phyloP scores from a whole-genome alignment of 192 early-diverging fungal genomes.

The Ambispora gerdemannii region DNA sequence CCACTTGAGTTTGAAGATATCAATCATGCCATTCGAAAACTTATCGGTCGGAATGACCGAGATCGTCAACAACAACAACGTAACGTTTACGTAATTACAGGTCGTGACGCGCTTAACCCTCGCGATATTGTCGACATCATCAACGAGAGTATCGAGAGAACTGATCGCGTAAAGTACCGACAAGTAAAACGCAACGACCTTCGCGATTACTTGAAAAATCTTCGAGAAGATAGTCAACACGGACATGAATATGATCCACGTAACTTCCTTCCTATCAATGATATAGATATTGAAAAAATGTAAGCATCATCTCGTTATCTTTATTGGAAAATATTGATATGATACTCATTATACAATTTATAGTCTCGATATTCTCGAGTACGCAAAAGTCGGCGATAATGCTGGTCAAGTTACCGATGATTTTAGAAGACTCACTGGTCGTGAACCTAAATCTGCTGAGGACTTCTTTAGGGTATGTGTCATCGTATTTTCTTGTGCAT shows the following conservation, averaged over 20 bases:
- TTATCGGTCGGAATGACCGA: neutral
- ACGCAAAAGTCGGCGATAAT: neutral
- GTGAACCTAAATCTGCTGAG: neutral
- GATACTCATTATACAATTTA: neutral
- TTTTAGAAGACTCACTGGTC: neutral
- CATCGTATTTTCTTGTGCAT: too few species aligned
- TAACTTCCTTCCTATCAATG: neutral
- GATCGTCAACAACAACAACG: neutral
- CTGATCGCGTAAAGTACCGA: neutral
- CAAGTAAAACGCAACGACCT: neutral
- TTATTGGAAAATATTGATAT: neutral
- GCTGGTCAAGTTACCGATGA: neutral
- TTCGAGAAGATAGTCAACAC: neutral
- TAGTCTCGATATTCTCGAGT: neutral
- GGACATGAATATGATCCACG: neutral
- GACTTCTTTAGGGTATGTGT: neutral
- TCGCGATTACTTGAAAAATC: neutral
- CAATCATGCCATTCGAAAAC: neutral
- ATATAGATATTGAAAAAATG: neutral
- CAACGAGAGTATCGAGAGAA: neutral
- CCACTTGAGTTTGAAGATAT: neutral
- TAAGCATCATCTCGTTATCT: neutral
- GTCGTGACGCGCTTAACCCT: neutral
- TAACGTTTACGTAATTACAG: neutral
- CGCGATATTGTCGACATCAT: neutral